Evolutionary conservation across 768 basidiomycete species (phyloP).

Genomic region (Xanthoconium purpureum): DNA sequence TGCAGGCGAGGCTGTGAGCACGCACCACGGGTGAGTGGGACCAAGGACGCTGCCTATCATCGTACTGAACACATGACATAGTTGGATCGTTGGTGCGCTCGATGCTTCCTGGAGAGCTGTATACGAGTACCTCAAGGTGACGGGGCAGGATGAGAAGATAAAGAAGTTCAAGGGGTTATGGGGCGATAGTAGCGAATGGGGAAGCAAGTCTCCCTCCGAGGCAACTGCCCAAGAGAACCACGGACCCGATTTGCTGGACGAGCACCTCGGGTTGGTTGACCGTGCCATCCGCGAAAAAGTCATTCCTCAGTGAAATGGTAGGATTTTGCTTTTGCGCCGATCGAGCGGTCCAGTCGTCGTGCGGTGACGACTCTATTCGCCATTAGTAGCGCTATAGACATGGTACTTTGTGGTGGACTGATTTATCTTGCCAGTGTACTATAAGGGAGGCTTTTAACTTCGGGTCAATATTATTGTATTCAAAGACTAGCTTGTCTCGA

Average conservation of each 20-base stretch:
- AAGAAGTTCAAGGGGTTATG: conserved; percentile 23
- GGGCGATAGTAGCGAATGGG: conserved; percentile 32
- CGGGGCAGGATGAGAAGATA: conserved; percentile 6
- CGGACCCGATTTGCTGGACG: background rate
- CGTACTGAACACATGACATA: background rate
- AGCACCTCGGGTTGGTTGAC: conserved; percentile 1
- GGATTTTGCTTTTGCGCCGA: too few relatives aligned
- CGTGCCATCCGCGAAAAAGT: too few relatives aligned
- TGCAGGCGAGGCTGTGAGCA: conserved; percentile 27
- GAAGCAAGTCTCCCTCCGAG: background rate
- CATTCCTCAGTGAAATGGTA: too few relatives aligned
- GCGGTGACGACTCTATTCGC: too few relatives aligned
- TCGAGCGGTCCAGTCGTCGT: too few relatives aligned
- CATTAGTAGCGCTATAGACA: too few relatives aligned
- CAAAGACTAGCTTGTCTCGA: too few relatives aligned
- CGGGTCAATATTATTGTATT: too few relatives aligned
- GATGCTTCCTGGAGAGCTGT: conserved; percentile 37
- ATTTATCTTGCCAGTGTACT: too few relatives aligned
- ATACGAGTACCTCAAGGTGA: conserved; percentile 20
- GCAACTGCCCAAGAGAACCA: background rate
- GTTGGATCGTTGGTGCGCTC: conserved; percentile 39
- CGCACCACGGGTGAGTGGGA: conserved; percentile 34
- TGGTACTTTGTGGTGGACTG: too few relatives aligned
- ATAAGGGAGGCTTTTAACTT: too few relatives aligned
- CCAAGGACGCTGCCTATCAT: background rate